Percentiles rank a stretch among this genome's conserved stretches.
Conservation (phyloP, 1,284 basidiomycete species). For the Pisolithus thermaeus region DNA sequence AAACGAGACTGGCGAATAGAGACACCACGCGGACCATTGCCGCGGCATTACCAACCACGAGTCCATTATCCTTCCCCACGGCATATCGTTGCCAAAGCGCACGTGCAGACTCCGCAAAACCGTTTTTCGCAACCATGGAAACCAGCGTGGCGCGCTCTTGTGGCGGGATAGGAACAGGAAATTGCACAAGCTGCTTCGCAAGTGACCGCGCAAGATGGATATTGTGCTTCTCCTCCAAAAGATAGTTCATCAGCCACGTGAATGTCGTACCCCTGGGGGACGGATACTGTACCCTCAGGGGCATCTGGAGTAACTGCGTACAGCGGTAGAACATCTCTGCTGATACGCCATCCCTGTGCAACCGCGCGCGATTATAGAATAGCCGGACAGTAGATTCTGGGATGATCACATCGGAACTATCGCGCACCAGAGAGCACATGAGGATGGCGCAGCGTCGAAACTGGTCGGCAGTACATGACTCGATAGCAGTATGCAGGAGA, state of each 20-base stretch:
- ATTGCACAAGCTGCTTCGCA: constrained; percentile 41
- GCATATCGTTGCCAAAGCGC: constrained; percentile 53
- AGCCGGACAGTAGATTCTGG: constrained; percentile 37
- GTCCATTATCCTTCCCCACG: constrained; percentile 33
- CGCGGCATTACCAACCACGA: constrained; percentile 40
- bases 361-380: constrained; percentile 40
- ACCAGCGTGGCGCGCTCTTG: constrained; percentile 45
- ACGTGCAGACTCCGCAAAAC: constrained; percentile 43
- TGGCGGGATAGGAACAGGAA: constrained; percentile 35
- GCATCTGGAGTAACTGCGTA: constrained; percentile 30
- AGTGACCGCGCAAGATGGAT: constrained; percentile 38
- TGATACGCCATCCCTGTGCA: constrained; percentile 21
- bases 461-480: constrained; percentile 23
- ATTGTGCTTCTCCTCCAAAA: constrained; percentile 35
- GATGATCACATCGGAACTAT: constrained; percentile 24
- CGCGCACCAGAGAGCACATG: constrained; percentile 24
- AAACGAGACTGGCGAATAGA: constrained; percentile 38
- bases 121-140: constrained; percentile 36
- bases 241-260: constrained; percentile 46
- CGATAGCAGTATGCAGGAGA: constrained; percentile 35
- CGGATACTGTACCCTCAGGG: constrained; percentile 35
- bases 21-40: constrained; percentile 54
- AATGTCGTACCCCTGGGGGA: constrained; percentile 41
- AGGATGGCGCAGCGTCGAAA: constrained; percentile 29
- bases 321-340: constrained; percentile 39